A percentile compares a stretch with the other conserved stretches of the same genome.
Evolutionary conservation across 176 grass and related monocot genomes (phyloP).

Genomic region (Bromus sterilis): DNA sequence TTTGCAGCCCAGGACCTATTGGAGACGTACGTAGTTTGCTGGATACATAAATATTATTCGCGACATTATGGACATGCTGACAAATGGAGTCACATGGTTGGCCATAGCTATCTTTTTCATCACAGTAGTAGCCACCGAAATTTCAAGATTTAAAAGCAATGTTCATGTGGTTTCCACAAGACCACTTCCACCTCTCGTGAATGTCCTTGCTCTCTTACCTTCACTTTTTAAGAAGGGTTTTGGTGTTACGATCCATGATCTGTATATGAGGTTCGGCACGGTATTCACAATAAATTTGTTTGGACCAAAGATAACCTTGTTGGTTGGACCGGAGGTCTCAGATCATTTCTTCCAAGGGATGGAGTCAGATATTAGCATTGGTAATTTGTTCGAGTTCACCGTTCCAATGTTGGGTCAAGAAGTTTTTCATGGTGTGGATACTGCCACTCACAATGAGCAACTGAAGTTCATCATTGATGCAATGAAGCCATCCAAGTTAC

Average conservation of each 20-base stretch:
- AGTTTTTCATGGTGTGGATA: background rate
- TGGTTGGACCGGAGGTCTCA: background rate
- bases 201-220: background rate
- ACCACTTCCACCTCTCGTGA: background rate
- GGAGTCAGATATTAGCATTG: background rate
- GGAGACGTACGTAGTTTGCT: background rate
- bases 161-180: background rate
- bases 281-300: background rate
- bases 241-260: background rate
- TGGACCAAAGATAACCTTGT: background rate
- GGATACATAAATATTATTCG: background rate
- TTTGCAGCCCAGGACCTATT: background rate
- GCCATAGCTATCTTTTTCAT: background rate
- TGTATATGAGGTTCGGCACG: background rate
- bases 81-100: background rate
- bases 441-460: background rate
- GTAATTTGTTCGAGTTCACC: background rate
- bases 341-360: background rate
- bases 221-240: background rate
- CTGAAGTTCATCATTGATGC: background rate
- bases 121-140: background rate
- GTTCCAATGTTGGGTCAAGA: background rate
- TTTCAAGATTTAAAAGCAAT: background rate
- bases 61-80: background rate
- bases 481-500: background rate